A percentile compares a stretch with the other conserved stretches of the same genome.
Evolutionary conservation across 2,329 filamentous ascomycete species (phyloP).

Genomic region (Calonectria multiphialidica): DNA sequence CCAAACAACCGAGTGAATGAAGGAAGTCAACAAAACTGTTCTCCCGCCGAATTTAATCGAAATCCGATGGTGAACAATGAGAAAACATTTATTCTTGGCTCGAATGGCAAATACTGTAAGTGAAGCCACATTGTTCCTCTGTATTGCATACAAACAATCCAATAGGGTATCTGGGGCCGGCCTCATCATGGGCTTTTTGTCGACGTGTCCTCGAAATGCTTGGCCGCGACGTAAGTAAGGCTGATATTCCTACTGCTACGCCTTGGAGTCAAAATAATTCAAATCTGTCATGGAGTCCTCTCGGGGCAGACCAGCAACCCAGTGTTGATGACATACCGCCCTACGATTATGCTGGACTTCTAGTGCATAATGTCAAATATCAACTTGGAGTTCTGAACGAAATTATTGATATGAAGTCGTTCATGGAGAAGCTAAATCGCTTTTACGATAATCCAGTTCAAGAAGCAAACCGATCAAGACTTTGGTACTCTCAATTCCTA

Average conservation of each 20-base stretch:
- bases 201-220: not conserved
- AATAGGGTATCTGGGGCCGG: not conserved
- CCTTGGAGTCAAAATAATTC: not conserved
- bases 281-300: constrained; percentile 11
- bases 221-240: not conserved
- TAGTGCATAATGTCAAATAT: constrained; percentile 16
- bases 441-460: constrained; percentile 20
- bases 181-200: not conserved
- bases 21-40: not conserved
- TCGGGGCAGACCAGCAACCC: constrained; percentile 11
- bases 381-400: constrained; percentile 12
- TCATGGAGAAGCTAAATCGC: not conserved
- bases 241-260: not conserved
- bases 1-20: not conserved
- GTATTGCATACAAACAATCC: not conserved
- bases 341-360: constrained; percentile 14
- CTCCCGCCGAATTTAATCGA: not conserved
- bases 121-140: not conserved
- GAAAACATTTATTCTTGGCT: not conserved
- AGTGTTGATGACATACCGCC: constrained; percentile 11
- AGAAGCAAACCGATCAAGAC: not conserved
- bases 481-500: constrained; percentile 20
- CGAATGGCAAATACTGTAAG: not conserved
- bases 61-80: not conserved
- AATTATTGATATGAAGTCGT: constrained; percentile 12